A percentile compares a stretch with the other conserved stretches of the same genome.
These are phyloP conservation scores for Sugiyamaella neomexicana DNA, from an alignment of 1,139 yeast genomes.

Conservation along the genomic window DNA sequence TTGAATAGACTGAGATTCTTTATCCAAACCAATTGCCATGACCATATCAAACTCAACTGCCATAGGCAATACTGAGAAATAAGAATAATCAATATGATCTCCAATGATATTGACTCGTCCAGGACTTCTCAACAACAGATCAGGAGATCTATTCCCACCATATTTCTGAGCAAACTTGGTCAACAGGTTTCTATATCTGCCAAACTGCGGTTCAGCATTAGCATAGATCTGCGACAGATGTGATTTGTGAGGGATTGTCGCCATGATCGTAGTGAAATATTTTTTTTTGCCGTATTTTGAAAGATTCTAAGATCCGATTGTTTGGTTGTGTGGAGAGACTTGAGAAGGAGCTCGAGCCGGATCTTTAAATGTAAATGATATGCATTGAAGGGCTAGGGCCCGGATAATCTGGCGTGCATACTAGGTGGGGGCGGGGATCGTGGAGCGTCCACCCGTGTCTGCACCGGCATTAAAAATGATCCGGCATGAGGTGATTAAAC, in stretches of 20 bases:
- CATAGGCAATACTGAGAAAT: constrained; percentile 72
- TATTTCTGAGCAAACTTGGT: constrained; percentile 28
- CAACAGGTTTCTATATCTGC: constrained; percentile 31
- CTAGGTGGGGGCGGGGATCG: neutral
- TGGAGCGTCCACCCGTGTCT: neutral
- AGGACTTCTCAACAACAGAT: constrained; percentile 61
- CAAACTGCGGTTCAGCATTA: constrained; percentile 25
- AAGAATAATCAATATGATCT: constrained; percentile 71
- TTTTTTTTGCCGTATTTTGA: no score
- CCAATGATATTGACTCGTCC: constrained; percentile 77
- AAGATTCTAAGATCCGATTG: neutral
- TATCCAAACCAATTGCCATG: constrained; percentile 49
- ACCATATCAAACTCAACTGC: constrained; percentile 68
- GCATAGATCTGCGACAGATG: constrained; percentile 30
- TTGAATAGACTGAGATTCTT: constrained; percentile 38
- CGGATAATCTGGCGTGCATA: neutral
- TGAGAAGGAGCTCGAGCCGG: no score
- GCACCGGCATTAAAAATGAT: neutral
- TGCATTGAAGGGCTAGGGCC: neutral
- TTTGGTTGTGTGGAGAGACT: neutral
- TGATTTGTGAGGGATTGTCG: constrained; percentile 23
- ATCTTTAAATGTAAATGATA: neutral
- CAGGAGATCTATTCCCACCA: constrained; percentile 42
- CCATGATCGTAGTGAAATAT: neutral
- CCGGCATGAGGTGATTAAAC: no score